Conservation (phyloP, 129 eudicot genomes). For the Pittosporum tobira region DNA sequence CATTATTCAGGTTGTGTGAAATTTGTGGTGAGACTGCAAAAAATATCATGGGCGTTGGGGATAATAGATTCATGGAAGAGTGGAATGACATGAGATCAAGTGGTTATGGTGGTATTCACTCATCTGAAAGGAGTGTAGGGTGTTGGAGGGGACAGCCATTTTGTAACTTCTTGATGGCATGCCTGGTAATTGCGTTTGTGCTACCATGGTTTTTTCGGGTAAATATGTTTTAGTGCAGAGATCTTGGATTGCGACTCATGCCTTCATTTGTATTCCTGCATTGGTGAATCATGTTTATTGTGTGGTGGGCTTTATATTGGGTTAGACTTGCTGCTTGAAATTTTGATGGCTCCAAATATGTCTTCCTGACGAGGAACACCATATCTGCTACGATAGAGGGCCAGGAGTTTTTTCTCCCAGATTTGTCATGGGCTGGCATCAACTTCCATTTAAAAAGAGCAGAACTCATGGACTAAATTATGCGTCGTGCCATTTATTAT, state of each 20-base stretch:
- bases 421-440: not conserved
- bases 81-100: conserved; percentile 32
- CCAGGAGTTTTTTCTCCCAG: not conserved
- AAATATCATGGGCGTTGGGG: conserved; percentile 30
- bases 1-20: conserved; percentile 54
- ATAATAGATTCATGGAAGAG: conserved; percentile 38
- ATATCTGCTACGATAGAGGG: not conserved
- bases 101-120: conserved; percentile 1
- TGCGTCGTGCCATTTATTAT: too few species aligned
- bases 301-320: not conserved
- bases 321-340: not conserved
- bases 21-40: conserved; percentile 54
- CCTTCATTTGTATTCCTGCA: not conserved
- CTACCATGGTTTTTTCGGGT: conserved; percentile 69
- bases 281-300: not conserved
- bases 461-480: not conserved
- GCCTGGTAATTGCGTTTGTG: conserved; percentile 51
- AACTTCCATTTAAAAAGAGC: not conserved
- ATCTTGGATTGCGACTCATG: not conserved
- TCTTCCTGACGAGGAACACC: not conserved
- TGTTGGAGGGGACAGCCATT: conserved; percentile 56
- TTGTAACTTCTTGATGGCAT: conserved; percentile 61
- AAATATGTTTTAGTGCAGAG: conserved; percentile 32
- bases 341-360: too few species aligned
- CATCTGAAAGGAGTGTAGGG: conserved; percentile 26